phyloP scores from a whole-genome alignment of 139 green algal species.

The Tetratostichococcus sp. region DNA sequence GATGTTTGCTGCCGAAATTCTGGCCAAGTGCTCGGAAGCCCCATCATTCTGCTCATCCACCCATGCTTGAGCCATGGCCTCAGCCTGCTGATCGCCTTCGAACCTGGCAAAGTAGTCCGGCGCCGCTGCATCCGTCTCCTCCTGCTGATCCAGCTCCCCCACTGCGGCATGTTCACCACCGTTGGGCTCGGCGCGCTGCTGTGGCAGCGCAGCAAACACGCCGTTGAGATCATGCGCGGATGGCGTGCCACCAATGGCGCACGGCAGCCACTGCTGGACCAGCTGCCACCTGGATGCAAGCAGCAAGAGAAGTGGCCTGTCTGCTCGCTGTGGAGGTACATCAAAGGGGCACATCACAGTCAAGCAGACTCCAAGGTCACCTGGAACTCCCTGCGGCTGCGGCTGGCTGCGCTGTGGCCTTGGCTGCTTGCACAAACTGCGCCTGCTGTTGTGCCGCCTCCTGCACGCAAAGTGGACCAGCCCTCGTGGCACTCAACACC shows the following conservation, averaged over 20 bases:
- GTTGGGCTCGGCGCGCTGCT: background rate
- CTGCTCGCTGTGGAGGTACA: no score
- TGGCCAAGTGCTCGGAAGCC: background rate
- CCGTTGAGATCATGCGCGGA: conserved; percentile 24
- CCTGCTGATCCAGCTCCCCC: no score
- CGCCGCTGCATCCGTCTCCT: no score
- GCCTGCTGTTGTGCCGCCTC: background rate
- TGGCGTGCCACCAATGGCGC: conserved; percentile 46
- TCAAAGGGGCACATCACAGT: no score
- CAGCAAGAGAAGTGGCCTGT: no score
- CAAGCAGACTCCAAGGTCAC: background rate
- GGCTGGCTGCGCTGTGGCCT: background rate
- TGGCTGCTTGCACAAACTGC: background rate
- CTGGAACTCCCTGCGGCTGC: background rate
- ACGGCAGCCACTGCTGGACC: conserved; percentile 30
- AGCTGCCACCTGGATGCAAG: conserved; percentile 17
- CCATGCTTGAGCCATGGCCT: background rate
- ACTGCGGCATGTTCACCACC: no score
- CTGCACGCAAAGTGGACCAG: no score
- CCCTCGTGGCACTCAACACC: no score
- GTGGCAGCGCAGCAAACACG: conserved; percentile 4
- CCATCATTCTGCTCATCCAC: background rate
- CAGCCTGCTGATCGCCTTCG: background rate
- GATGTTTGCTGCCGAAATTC: background rate
- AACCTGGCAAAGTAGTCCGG: background rate